Evolutionary conservation across 164 flowering plant genomes (phyloP).

Genomic region (Chimonanthus praecox): DNA sequence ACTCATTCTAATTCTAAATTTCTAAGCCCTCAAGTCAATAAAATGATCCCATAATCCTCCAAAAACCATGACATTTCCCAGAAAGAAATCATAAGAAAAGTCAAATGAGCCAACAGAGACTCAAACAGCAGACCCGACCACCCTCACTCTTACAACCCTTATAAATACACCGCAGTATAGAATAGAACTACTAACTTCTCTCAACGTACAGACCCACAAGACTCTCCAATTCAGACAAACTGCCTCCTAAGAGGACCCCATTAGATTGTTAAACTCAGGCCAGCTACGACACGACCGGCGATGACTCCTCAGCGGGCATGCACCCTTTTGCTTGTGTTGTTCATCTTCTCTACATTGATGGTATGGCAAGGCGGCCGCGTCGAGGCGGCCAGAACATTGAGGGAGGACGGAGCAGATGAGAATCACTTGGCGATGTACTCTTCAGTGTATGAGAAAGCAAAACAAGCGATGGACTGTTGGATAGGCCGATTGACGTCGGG

Average conservation of each 20-base stretch:
- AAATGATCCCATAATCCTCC: neutral
- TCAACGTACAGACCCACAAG: neutral
- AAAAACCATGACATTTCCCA: neutral
- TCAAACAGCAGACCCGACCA: neutral
- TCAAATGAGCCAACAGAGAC: neutral
- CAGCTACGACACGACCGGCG: neutral
- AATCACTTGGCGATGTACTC: constrained; percentile 4
- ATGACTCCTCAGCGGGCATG: neutral
- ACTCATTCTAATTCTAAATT: too few relatives aligned
- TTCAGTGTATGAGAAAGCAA: constrained; percentile 8
- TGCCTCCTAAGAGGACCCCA: neutral
- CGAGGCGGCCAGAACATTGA: constrained; percentile 7
- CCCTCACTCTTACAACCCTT: neutral
- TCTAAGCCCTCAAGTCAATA: neutral
- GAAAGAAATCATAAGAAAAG: neutral
- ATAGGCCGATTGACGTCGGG: constrained; percentile 7
- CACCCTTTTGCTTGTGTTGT: neutral
- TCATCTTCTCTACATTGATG: neutral
- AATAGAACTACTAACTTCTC: neutral
- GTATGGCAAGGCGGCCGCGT: neutral
- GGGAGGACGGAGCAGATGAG: neutral
- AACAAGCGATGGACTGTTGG: constrained; percentile 4
- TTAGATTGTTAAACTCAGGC: neutral
- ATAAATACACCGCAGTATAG: too few relatives aligned
- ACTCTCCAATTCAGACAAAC: neutral